Percentiles rank a stretch among this genome's conserved stretches.
phyloP scores from a whole-genome alignment of 2,329 filamentous ascomycete species.

The Cryphonectria nitschkei region DNA sequence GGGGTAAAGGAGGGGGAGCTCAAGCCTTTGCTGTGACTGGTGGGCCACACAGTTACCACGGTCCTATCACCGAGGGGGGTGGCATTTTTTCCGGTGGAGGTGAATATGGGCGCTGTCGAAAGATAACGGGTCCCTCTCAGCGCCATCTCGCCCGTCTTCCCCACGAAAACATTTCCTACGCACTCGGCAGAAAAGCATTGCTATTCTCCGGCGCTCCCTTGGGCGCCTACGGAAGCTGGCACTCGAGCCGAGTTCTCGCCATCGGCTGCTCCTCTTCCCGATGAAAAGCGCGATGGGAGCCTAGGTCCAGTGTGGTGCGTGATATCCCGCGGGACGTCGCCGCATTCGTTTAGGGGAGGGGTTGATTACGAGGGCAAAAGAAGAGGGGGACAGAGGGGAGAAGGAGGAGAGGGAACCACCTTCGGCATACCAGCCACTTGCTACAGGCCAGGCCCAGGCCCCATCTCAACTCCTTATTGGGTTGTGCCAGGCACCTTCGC shows the following conservation, averaged over 20 bases:
- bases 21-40: background rate
- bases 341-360: background rate
- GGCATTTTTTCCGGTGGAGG: background rate
- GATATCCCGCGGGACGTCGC: background rate
- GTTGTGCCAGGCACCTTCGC: background rate
- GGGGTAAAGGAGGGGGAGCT: no score
- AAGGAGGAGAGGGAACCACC: background rate
- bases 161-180: background rate
- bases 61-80: background rate
- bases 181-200: background rate
- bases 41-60: background rate
- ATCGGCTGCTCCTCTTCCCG: conserved; percentile 5
- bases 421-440: background rate
- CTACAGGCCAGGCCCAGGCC: background rate
- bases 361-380: no score
- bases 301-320: background rate
- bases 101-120: background rate
- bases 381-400: background rate
- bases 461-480: background rate
- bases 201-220: background rate
- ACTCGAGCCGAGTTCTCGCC: background rate
- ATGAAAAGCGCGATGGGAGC: background rate
- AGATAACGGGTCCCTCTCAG: background rate
- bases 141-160: background rate
- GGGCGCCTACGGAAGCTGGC: background rate